Evolutionary conservation across 2,329 filamentous ascomycete species (phyloP), one percentile per base, ranked within the genome.

Genomic region (Fusarium liriodendri): DNA sequence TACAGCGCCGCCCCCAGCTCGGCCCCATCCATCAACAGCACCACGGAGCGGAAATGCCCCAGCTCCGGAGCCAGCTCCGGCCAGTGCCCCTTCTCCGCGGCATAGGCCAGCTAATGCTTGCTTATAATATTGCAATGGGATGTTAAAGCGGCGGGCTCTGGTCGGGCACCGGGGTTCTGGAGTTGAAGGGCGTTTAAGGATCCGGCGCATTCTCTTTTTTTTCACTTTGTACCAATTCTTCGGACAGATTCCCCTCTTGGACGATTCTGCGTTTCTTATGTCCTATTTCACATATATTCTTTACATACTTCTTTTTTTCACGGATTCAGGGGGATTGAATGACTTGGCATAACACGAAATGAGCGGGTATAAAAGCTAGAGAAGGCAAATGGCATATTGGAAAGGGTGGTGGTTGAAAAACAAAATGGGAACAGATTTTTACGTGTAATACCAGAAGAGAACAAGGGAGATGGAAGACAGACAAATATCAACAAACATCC

Each of bases 41-140:
- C 47, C 18, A n/a, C 35, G 4, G 73, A 76, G 62, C 57, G 59
- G 45, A 71, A 60, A 45, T 75, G 74, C 32, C 73, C 73, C 9
- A 71, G 70, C 54, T 76, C 73, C 10, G 73, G 76, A 5, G 69
- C 71, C 3, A 64, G 60, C 38, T 71, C 73, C 29, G 20, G 59
- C 5, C 25, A 64, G 8, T 75, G 72, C 59, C 73, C 73, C 22
- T 75, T 75, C n/a, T 73, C 72, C 20, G 65, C 42, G 37, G 67
- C 50, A 25, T 71, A 62, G 16, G 29, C 14, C 16, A 33, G 33
- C 14, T 20, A 11, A 18, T 20, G 29, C 35, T 62, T 64, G 52
- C 35, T 40, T 40, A 32, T 32, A 52, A 52, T 32, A 52, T n/a
- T 52, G 27, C 27, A 11, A 52, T 20, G 47, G 10, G 14, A 38